These are phyloP conservation scores for Cicer chorassanicum DNA, from an alignment of 306 rosid genomes.

Conservation along the genomic window DNA sequence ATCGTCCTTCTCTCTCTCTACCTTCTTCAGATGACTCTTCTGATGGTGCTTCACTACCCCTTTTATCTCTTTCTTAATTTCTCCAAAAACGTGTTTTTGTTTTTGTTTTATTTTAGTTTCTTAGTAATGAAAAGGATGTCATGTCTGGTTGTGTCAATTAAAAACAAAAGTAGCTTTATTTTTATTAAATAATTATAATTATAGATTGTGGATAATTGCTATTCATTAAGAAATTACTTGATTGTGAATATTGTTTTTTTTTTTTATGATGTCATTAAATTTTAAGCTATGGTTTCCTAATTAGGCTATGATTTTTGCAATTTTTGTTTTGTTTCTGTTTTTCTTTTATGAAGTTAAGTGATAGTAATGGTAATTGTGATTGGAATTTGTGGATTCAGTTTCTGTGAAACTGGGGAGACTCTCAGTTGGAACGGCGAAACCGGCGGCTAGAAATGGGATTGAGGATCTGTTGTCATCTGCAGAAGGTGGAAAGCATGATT, in stretches of 20 bases:
- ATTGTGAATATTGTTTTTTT: slow-evolving; percentile 28
- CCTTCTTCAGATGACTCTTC: slow-evolving; percentile 86
- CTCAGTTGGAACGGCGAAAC: slow-evolving; percentile 80
- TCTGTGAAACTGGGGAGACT: slow-evolving; percentile 87
- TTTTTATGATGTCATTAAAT: background rate
- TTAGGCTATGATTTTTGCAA: background rate
- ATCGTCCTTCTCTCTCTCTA: slow-evolving; percentile 73
- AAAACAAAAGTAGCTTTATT: background rate
- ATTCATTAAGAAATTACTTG: slow-evolving; percentile 6
- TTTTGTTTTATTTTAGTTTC: slow-evolving; percentile 28
- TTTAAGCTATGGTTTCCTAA: background rate
- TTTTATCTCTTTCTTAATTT: slow-evolving; percentile 27
- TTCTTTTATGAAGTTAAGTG: slow-evolving; percentile 22
- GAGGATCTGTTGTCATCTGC: slow-evolving; percentile 82
- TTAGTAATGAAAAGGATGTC: slow-evolving; percentile 11
- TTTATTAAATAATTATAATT: background rate
- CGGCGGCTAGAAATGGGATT: slow-evolving; percentile 63
- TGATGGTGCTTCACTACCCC: slow-evolving; percentile 61
- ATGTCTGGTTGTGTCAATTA: slow-evolving; percentile 6
- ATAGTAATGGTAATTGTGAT: background rate
- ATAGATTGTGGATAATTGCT: background rate
- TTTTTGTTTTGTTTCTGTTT: background rate
- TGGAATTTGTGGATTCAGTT: slow-evolving; percentile 52
- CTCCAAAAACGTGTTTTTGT: background rate
- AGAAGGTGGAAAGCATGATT: slow-evolving; percentile 94